Evolutionary conservation across 306 rosid species (phyloP), one percentile per base, ranked within the genome.

Genomic region (Senna siamea): DNA sequence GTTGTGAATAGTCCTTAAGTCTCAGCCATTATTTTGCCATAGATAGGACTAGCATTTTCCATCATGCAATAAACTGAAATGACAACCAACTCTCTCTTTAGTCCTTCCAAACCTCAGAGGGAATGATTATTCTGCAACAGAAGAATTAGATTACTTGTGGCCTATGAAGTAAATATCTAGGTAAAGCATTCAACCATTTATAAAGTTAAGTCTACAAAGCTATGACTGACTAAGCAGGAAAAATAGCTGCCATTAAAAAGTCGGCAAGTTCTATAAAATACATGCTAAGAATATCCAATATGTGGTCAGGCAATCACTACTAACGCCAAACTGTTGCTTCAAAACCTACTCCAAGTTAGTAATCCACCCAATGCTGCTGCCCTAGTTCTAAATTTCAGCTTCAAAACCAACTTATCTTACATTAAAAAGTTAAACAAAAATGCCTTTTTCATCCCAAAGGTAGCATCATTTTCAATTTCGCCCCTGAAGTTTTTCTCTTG

Each of bases 151-250:
- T 41, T 52, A 11, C 55, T 52, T 34, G 51, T 26, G 50, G 13
- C 60, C 52, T 19, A 60, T 26, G 9, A 76, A 38, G 70, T 35
- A n/a, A n/a, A n/a, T n/a, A 61, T 56, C 1, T 3, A 30, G n/a
- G 68, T 43, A 76, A 47, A 37, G 40, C 68, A 58, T 40, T 52
- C 70, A 34, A 80, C 4, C 40, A 32, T 53, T 44, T 35, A n/a
- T 61, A 75, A 48, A 68, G 35, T 46, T 41, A 26, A 32, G 40
- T 32, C 35, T 41, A 51, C 7, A 53, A 52, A 20, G 48, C 32
- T 48, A 19, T 46, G 40, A 55, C 72, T 17, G 32, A 46, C 56
- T 68, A 32, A 28, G 65, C n/a, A 62, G 8, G 10, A 23, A 74
- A 80, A 38, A 7, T 2, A 0, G 7, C 4, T 61, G 63, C 23